Evolutionary conservation across 176 grass and related monocot genomes (phyloP), one percentile per base, ranked within the genome.

Genomic region (Pharus latifolius): DNA sequence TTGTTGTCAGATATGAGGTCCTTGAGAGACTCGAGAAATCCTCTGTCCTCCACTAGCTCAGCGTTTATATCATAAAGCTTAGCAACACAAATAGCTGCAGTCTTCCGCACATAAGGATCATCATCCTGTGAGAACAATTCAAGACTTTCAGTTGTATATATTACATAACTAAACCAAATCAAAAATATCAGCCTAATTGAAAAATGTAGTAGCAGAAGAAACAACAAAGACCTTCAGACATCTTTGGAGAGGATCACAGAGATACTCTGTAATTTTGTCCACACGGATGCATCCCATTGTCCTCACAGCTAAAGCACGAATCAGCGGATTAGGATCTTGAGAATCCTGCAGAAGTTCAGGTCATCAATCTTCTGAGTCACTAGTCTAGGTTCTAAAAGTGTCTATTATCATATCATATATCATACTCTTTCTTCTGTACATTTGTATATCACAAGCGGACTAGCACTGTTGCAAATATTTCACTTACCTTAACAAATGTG

Each of bases 211-310:
- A 75, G n/a, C n/a, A n/a, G 56, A 74, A 16, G 33, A 22, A 58
- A 48, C 2, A 56, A 12, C 26, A 49, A 81, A 51, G 28, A 98
- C 95, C 95, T 99, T 99, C 33, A 99, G 95, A 47, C 95, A 99
- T 91, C 95, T 91, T 76, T 94, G 95, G 81, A 99, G 90, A 56
- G 95, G 95, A 82, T 99, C 95, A 38, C 95, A 99, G 3, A 99
- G 82, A 80, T 99, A 99, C 72, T 99, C 95, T 47, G 95, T 99
- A 52, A 99, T 99, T 87, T 99, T 99, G 54, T 99, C 95, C 53
- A 99, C 90, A 60, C 95, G 90, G 61, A 99, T 99, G 73, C 95
- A 99, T 30, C 95, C 95, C 95, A 99, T 99, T 78, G 95, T 99
- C 79, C 95, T 91, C 72, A 99, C 95, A 64, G 95, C 95, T 69